A percentile compares a stretch with the other conserved stretches of the same genome.
These are phyloP conservation scores for Daucus carota DNA, from an alignment of 129 eudicot species.

Conservation along the genomic window DNA sequence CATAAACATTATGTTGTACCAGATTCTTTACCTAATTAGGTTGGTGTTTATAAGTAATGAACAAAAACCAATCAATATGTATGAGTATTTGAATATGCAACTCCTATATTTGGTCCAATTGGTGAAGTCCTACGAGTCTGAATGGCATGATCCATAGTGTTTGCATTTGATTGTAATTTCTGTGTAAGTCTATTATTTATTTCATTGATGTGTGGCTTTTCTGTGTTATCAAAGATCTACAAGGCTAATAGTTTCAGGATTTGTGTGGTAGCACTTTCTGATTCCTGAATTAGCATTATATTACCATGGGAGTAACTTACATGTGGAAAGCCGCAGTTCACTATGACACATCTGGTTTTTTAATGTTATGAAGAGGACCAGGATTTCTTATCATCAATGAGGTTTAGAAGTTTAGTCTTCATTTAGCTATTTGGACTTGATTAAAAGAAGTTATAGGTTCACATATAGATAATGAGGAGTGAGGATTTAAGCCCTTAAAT, in stretches of 20 bases:
- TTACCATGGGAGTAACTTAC: background rate
- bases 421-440: background rate
- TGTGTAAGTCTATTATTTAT: background rate
- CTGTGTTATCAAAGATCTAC: background rate
- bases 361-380: background rate
- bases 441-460: background rate
- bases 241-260: background rate
- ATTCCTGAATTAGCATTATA: background rate
- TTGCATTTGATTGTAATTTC: background rate
- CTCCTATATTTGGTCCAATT: background rate
- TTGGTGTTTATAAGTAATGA: background rate
- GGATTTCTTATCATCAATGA: background rate
- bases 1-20: no score
- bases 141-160: background rate
- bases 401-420: background rate
- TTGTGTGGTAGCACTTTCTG: background rate
- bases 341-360: background rate
- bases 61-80: background rate
- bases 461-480: background rate
- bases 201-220: no score
- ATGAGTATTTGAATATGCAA: background rate
- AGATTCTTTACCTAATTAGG: background rate
- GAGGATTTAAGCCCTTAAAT: background rate
- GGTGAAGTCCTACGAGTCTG: background rate
- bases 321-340: background rate